phyloP scores from a whole-genome alignment of 2,329 filamentous ascomycete genomes.

The Trichoderma sp. region DNA sequence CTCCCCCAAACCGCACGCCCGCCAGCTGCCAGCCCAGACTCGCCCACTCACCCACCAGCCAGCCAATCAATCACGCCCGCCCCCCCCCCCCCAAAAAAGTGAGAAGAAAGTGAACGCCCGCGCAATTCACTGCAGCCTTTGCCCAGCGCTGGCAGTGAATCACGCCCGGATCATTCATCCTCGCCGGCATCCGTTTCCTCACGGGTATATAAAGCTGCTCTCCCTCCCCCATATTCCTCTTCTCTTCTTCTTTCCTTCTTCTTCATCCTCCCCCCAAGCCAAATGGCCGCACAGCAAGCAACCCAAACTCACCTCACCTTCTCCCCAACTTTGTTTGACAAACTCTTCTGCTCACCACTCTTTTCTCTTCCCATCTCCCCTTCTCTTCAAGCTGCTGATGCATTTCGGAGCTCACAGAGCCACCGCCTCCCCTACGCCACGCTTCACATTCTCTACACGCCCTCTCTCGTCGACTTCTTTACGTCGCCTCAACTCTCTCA shows the following conservation, averaged over 20 bases:
- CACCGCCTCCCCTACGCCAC: too few relatives aligned
- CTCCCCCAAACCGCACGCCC: not conserved
- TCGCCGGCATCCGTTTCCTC: not conserved
- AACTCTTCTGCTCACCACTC: not conserved
- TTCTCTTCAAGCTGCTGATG: not conserved
- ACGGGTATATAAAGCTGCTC: conserved; percentile 4
- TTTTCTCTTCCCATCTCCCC: not conserved
- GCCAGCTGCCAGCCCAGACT: conserved; percentile 8
- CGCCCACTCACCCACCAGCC: not conserved
- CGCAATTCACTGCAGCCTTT: not conserved
- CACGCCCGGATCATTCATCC: conserved; percentile 10
- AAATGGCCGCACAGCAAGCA: not conserved
- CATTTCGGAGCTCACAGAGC: not conserved
- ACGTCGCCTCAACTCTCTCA: too few relatives aligned
- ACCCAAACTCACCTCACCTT: not conserved
- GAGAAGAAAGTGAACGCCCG: not conserved
- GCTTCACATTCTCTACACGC: too few relatives aligned
- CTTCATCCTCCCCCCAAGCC: not conserved
- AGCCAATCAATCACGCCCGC: too few relatives aligned
- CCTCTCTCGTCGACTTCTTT: too few relatives aligned
- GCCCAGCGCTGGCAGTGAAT: too few relatives aligned
- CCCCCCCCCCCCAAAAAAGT: too few relatives aligned
- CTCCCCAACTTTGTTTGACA: not conserved
- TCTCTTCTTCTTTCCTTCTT: not conserved
- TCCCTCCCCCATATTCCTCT: not conserved